Conservation (phyloP, 768 basidiomycete species). For the Mrakia gelida region DNA sequence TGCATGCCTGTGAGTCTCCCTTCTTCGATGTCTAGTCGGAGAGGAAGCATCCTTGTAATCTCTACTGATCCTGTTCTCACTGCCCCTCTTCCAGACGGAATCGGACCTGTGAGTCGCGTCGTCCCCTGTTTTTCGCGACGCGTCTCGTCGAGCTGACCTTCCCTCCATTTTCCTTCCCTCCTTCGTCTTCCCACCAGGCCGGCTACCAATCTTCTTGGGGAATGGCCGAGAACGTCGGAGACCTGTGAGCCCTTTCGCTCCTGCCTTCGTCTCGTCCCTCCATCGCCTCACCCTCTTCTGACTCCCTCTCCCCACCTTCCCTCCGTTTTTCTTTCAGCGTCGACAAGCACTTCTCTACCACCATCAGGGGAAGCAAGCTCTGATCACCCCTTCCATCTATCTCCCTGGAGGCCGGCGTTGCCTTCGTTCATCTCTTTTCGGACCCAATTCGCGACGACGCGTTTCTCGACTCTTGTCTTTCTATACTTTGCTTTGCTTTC, state of each 20-base stretch:
- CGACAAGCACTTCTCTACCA: constrained; percentile 14
- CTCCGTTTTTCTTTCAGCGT: constrained; percentile 8
- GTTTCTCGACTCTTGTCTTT: too few species aligned
- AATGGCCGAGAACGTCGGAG: constrained; percentile 39
- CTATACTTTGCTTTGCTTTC: too few species aligned
- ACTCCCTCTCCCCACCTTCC: background rate
- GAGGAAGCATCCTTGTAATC: background rate
- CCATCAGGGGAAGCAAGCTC: constrained; percentile 19
- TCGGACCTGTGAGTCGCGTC: constrained; percentile 46
- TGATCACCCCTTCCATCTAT: background rate
- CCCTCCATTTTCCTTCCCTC: background rate
- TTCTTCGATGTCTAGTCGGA: too few species aligned
- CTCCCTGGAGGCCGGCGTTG: background rate
- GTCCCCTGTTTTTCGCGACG: too few species aligned
- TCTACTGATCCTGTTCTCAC: background rate
- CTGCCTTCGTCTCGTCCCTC: constrained; percentile 6
- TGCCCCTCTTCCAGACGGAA: constrained; percentile 47
- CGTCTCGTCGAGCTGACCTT: constrained; percentile 3
- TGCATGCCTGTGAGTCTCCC: constrained; percentile 50
- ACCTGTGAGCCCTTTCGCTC: constrained; percentile 29
- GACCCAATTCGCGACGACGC: background rate
- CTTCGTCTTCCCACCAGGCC: background rate
- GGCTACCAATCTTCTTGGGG: constrained; percentile 43
- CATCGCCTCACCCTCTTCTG: constrained; percentile 23
- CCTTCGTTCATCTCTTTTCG: background rate